Evolutionary conservation across 768 basidiomycete genomes (phyloP), one percentile per base, ranked within the genome.

Genomic region (Mycena belliarum): DNA sequence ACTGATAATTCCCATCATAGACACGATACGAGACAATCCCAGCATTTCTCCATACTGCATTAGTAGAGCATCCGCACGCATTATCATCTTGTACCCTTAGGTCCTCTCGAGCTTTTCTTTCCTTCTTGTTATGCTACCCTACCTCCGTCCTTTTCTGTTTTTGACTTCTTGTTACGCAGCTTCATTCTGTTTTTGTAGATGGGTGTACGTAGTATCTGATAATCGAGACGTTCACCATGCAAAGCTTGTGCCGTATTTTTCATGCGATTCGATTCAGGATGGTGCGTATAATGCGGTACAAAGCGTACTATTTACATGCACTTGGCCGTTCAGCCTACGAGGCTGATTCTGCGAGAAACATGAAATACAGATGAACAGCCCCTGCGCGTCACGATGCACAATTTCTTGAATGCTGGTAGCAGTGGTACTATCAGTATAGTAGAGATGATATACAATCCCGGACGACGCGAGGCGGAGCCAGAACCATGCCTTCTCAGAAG

Each of bases 1-100:
- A 69, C 65, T 68, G 67, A 69, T 68, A 38, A 38, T 63, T 56
- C 20, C 9, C 62, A 66, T 60, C 60, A 64, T 70, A 68, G 64
- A 69, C 58, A 62, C 55, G 63, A 57, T 46, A 53, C 38, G 61
- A 68, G 52, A 62, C 55, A 60, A 57, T 82, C 63, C 52, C 37
- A 38, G 37, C 37, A 38, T 55, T 55, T 21, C 43, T 35, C 28
- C 37, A 8, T n/a, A 60, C 44, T 52, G 55, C 56, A 57, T 61
- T 54, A 62, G 61, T 55, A 85, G 84, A 86, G 84, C 85, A 85
- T 84, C 83, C 82, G 82, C 84, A 74, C 74, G 75, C 75, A 76
- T 38, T 74, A 69, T 58, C 59, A 69, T 58, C 59, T 60, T 68
- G 69, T 64, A 68, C 59, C 59, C 65, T 55, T 59, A 69, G 66